Conservation (phyloP, 73 alveolate species). For the Paramecium tetraurelia region DNA sequence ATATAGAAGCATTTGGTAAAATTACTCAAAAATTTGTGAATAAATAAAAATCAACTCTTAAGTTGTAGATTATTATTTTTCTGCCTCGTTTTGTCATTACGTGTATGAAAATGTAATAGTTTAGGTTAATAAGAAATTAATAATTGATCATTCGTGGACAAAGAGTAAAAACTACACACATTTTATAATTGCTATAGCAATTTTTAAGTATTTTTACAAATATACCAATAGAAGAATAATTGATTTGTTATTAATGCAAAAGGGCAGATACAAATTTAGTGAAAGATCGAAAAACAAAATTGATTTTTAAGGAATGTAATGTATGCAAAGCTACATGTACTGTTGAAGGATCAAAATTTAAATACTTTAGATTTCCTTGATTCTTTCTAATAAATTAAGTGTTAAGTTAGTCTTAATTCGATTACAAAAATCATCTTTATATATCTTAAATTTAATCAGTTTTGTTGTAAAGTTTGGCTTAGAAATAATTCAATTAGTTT, state of each 20-base stretch:
- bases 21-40: background rate
- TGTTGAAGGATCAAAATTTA: background rate
- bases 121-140: background rate
- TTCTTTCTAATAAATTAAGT: no score
- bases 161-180: background rate
- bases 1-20: background rate
- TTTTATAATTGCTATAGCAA: background rate
- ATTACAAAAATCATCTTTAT: no score
- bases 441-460: no score
- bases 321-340: background rate
- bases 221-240: background rate
- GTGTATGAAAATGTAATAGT: background rate
- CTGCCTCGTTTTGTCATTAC: background rate
- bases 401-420: no score
- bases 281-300: no score
- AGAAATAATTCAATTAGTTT: no score
- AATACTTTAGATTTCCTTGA: background rate
- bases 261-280: background rate
- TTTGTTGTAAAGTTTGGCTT: no score
- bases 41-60: background rate
- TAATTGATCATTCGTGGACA: background rate
- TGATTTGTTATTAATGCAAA: background rate
- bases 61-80: no score
- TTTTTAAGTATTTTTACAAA: background rate
- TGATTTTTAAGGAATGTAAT: background rate